Evolutionary conservation across 345 rosid genomes (phyloP).

Genomic region (Bretschneidera sinensis): DNA sequence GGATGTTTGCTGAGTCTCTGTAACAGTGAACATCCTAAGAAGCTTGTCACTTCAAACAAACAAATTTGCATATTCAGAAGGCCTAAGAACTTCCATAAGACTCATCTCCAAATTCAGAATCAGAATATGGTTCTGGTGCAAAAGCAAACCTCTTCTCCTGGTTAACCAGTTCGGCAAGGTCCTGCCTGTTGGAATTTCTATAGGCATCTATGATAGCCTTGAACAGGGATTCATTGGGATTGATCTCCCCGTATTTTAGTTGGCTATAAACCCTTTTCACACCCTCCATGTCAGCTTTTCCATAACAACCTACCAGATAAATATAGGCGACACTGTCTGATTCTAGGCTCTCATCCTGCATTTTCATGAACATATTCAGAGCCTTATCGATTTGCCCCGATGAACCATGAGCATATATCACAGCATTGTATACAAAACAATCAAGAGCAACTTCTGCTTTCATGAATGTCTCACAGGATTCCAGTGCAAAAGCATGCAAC

Average conservation of each 20-base stretch:
- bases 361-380: constrained; percentile 59
- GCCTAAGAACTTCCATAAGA: background rate
- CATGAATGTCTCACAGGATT: constrained; percentile 40
- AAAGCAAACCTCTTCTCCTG: constrained; percentile 60
- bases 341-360: constrained; percentile 69
- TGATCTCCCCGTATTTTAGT: constrained; percentile 48
- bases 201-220: constrained; percentile 64
- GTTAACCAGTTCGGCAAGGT: constrained; percentile 57
- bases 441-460: constrained; percentile 39
- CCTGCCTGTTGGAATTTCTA: constrained; percentile 51
- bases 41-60: background rate
- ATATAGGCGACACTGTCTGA: constrained; percentile 68
- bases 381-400: constrained; percentile 66
- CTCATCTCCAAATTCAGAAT: background rate
- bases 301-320: constrained; percentile 62
- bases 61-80: background rate
- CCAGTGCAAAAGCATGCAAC: constrained; percentile 52
- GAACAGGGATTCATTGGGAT: constrained; percentile 53
- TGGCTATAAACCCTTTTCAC: constrained; percentile 62
- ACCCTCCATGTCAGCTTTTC: constrained; percentile 87
- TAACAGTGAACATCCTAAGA: constrained; percentile 10
- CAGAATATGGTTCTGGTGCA: constrained; percentile 28
- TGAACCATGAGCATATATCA: constrained; percentile 55
- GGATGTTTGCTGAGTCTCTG: no score
- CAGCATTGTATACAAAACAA: constrained; percentile 60